Percentiles rank a stretch among this genome's conserved stretches.
phyloP scores from a whole-genome alignment of 1,284 basidiomycete species.

The Ustilago esculenta region DNA sequence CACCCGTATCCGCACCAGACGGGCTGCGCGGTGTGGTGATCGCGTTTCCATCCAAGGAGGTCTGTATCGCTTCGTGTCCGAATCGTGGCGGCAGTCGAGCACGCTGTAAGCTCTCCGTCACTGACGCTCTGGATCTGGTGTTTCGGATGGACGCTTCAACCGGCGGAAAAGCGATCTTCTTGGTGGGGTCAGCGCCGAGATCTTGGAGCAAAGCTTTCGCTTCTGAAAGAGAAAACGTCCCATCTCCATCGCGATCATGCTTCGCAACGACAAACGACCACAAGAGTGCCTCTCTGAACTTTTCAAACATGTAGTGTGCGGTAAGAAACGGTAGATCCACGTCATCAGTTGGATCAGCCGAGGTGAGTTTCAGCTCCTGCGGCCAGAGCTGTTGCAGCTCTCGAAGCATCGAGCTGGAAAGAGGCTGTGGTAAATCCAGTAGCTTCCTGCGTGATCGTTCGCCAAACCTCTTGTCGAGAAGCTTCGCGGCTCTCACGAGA shows the following conservation, averaged over 20 bases:
- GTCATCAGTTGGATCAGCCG: neutral
- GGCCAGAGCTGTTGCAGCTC: conserved; percentile 23
- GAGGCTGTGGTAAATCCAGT: conserved; percentile 23
- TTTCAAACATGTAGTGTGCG: conserved; percentile 26
- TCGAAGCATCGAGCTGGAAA: conserved; percentile 4
- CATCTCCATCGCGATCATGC: conserved; percentile 32
- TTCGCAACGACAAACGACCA: conserved; percentile 39
- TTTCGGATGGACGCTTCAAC: conserved; percentile 2
- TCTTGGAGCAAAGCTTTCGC: conserved; percentile 15
- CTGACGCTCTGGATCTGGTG: neutral
- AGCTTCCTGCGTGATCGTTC: conserved; percentile 10
- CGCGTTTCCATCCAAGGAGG: conserved; percentile 17
- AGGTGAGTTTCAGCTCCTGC: neutral
- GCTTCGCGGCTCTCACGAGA: conserved; percentile 2
- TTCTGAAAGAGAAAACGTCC: conserved; percentile 10
- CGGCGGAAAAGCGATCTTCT: neutral
- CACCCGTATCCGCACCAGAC: neutral
- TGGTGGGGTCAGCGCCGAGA: conserved; percentile 3
- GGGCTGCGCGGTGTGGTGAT: conserved; percentile 3
- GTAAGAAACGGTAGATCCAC: conserved; percentile 16
- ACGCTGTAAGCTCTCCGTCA: neutral
- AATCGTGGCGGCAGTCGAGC: neutral
- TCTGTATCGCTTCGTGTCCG: conserved; percentile 4
- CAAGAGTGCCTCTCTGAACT: conserved; percentile 26
- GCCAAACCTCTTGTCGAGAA: conserved; percentile 22